Evolutionary conservation across 2,329 filamentous ascomycete species (phyloP).

Genomic region (Cladosporium sp.): DNA sequence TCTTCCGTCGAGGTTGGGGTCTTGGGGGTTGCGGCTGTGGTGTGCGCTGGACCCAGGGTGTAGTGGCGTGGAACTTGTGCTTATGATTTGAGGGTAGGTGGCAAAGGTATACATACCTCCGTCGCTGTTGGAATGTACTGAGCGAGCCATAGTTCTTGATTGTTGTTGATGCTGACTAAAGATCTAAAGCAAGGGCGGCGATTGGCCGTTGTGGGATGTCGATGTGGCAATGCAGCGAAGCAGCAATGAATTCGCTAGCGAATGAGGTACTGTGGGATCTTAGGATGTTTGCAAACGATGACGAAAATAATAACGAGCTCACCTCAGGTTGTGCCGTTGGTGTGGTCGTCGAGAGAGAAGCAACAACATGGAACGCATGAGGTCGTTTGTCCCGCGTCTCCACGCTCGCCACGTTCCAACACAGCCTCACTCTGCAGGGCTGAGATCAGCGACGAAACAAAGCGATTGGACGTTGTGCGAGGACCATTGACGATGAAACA

Average conservation of each 20-base stretch:
- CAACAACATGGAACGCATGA: not conserved
- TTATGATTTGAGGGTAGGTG: too few relatives aligned
- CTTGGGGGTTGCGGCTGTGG: too few relatives aligned
- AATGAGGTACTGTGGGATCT: too few relatives aligned
- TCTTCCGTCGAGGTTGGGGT: too few relatives aligned
- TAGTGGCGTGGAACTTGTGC: too few relatives aligned
- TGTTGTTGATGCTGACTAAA: slow-evolving; percentile 1
- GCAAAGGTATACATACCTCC: slow-evolving; percentile 8
- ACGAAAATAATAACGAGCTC: not conserved
- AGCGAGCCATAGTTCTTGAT: slow-evolving; percentile 4
- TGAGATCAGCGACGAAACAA: not conserved
- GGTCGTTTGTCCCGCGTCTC: not conserved
- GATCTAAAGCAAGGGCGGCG: not conserved
- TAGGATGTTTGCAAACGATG: too few relatives aligned
- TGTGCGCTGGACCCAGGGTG: too few relatives aligned
- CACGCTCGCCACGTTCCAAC: slow-evolving; percentile 1
- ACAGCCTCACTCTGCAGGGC: not conserved
- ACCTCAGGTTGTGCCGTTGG: not conserved
- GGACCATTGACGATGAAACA: too few relatives aligned
- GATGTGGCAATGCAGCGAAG: not conserved
- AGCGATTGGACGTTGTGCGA: not conserved
- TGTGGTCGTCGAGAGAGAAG: not conserved
- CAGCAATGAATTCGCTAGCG: not conserved
- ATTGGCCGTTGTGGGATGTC: not conserved
- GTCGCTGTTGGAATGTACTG: too few relatives aligned